A percentile compares a stretch with the other conserved stretches of the same genome.
phyloP scores from a whole-genome alignment of 2,329 filamentous ascomycete species.

The Beauveria scarabaeidicola region DNA sequence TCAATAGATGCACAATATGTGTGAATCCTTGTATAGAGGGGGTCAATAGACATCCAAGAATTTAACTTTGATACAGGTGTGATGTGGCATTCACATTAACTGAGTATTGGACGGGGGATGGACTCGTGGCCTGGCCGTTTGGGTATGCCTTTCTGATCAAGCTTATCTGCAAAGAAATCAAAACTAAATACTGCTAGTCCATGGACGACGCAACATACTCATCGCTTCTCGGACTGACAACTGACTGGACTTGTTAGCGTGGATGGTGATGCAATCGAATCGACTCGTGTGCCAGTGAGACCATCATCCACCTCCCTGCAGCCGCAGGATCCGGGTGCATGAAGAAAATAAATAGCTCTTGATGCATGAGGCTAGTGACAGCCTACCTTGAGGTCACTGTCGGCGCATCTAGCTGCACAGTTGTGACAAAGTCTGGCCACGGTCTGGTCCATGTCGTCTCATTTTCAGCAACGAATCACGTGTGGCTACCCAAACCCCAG shows the following conservation, averaged over 20 bases:
- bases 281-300: not conserved
- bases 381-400: not conserved
- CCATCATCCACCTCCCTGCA: not conserved
- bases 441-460: not conserved
- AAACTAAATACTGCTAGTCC: no score
- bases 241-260: not conserved
- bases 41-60: not conserved
- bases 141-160: no score
- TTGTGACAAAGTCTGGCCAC: not conserved
- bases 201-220: not conserved
- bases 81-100: not conserved
- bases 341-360: not conserved
- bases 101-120: no score
- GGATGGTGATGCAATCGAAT: not conserved
- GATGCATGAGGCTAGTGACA: not conserved
- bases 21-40: not conserved
- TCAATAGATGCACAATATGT: not conserved
- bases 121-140: no score
- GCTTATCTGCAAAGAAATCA: no score
- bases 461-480: conserved; percentile 12
- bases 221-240: no score
- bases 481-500: conserved; percentile 11
- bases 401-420: not conserved
- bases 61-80: not conserved
- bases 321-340: not conserved